phyloP scores from a whole-genome alignment of 768 basidiomycete genomes.

The Botryobasidium botryosum region DNA sequence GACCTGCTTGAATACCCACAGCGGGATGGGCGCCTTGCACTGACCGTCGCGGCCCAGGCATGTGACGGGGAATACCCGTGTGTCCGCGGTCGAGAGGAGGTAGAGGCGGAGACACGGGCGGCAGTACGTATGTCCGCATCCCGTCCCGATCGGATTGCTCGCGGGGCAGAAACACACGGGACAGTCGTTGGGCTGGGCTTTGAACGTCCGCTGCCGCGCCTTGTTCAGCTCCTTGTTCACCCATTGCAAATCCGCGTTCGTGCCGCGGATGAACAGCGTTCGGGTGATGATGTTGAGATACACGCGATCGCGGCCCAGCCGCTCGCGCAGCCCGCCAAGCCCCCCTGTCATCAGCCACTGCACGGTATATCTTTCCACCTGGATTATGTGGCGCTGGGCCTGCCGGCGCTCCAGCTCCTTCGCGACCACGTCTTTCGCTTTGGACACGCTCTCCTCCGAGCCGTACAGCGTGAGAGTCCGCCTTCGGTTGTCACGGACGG shows the following conservation, averaged over 20 bases:
- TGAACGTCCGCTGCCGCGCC: slow-evolving; percentile 6
- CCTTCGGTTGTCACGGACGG: slow-evolving; percentile 25
- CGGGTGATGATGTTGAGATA: slow-evolving; percentile 29
- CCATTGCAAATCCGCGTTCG: slow-evolving; percentile 27
- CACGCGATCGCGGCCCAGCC: slow-evolving; percentile 43
- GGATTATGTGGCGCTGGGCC: slow-evolving; percentile 28
- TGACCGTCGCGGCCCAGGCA: slow-evolving; percentile 49
- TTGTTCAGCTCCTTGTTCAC: slow-evolving; percentile 3
- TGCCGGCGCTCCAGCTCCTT: slow-evolving; percentile 30
- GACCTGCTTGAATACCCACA: slow-evolving; percentile 32
- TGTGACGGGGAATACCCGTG: slow-evolving; percentile 46
- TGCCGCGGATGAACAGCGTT: slow-evolving; percentile 38
- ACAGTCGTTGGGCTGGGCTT: slow-evolving; percentile 23
- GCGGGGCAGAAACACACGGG: slow-evolving; percentile 54
- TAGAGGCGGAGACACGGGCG: slow-evolving; percentile 43
- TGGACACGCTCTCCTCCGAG: too few species aligned
- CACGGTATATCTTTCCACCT: slow-evolving; percentile 30
- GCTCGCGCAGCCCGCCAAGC: slow-evolving; percentile 28
- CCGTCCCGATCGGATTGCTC: slow-evolving; percentile 32
- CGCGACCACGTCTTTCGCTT: too few species aligned
- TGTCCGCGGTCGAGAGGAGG: slow-evolving; percentile 38
- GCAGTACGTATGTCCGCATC: slow-evolving; percentile 57
- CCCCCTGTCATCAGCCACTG: slow-evolving; percentile 31
- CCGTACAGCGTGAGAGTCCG: slow-evolving; percentile 39
- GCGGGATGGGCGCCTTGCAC: slow-evolving; percentile 40